phyloP scores from a whole-genome alignment of 495 filamentous ascomycete genomes.

The Cercophora samala region DNA sequence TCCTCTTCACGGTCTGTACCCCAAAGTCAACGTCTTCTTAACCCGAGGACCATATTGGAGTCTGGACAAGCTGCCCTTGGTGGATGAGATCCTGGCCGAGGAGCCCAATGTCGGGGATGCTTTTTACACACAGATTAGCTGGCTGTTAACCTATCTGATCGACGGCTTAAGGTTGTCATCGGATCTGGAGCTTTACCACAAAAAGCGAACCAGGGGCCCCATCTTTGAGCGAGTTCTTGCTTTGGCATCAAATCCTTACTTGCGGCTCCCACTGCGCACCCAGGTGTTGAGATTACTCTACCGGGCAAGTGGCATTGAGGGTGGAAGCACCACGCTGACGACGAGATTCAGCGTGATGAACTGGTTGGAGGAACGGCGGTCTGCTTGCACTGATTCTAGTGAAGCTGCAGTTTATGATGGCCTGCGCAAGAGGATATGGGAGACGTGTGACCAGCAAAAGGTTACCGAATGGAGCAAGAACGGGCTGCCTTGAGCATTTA shows the following conservation, averaged over 20 bases:
- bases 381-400: slow-evolving; percentile 29
- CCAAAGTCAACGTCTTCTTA: slow-evolving; percentile 82
- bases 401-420: slow-evolving; percentile 54
- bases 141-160: slow-evolving; percentile 75
- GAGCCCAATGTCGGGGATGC: slow-evolving; percentile 69
- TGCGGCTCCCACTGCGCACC: slow-evolving; percentile 55
- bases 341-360: slow-evolving; percentile 77
- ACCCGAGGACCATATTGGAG: slow-evolving; percentile 71
- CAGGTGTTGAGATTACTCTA: slow-evolving; percentile 73
- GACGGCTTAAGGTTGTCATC: slow-evolving; percentile 51
- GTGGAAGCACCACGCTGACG: slow-evolving; percentile 79
- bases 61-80: slow-evolving; percentile 68
- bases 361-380: slow-evolving; percentile 67
- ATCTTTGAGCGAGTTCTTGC: slow-evolving; percentile 76
- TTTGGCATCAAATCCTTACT: slow-evolving; percentile 64
- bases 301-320: slow-evolving; percentile 65
- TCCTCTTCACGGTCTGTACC: slow-evolving; percentile 79
- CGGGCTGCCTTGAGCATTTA: slow-evolving; percentile 28
- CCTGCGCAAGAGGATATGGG: slow-evolving; percentile 60
- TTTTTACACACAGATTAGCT: slow-evolving; percentile 71
- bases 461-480: slow-evolving; percentile 65
- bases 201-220: slow-evolving; percentile 48
- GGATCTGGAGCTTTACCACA: slow-evolving; percentile 83
- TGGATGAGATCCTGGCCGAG: slow-evolving; percentile 67
- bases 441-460: slow-evolving; percentile 65